A percentile compares a stretch with the other conserved stretches of the same genome.
Evolutionary conservation across 2,329 filamentous ascomycete species (phyloP).

Genomic region (Fusarium buharicum): DNA sequence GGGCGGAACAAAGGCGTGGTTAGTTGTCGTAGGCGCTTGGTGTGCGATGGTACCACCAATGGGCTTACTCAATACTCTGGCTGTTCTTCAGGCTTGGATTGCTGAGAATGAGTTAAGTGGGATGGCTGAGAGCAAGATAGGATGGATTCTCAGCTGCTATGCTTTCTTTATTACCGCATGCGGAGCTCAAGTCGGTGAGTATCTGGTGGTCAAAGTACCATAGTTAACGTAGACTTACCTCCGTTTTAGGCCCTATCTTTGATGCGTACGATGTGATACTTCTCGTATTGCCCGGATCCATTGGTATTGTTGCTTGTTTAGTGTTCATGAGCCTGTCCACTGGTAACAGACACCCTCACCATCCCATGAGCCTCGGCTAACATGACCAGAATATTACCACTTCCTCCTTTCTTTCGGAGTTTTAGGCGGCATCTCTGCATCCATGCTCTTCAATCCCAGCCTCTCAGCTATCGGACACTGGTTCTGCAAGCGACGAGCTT

Average conservation of each 20-base stretch:
- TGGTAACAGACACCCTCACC: no score
- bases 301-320: no score
- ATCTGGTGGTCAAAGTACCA: no score
- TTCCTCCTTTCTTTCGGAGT: constrained; percentile 77
- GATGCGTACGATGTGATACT: constrained; percentile 72
- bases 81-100: constrained; percentile 74
- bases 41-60: constrained; percentile 71
- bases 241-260: constrained; percentile 67
- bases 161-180: constrained; percentile 24
- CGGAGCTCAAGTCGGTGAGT: no score
- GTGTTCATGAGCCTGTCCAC: no score
- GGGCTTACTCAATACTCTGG: constrained; percentile 73
- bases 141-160: constrained; percentile 26
- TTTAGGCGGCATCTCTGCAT: constrained; percentile 71
- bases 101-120: constrained; percentile 1
- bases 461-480: constrained; percentile 75
- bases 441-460: constrained; percentile 75
- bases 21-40: constrained; percentile 76
- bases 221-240: no score
- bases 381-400: constrained; percentile 61
- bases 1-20: constrained; percentile 63
- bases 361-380: no score
- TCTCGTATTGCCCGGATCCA: constrained; percentile 67
- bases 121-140: neutral
- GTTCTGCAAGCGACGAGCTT: constrained; percentile 66